phyloP scores from a whole-genome alignment of 2,329 filamentous ascomycete species.

The Talaromyces albobiverticillius region DNA sequence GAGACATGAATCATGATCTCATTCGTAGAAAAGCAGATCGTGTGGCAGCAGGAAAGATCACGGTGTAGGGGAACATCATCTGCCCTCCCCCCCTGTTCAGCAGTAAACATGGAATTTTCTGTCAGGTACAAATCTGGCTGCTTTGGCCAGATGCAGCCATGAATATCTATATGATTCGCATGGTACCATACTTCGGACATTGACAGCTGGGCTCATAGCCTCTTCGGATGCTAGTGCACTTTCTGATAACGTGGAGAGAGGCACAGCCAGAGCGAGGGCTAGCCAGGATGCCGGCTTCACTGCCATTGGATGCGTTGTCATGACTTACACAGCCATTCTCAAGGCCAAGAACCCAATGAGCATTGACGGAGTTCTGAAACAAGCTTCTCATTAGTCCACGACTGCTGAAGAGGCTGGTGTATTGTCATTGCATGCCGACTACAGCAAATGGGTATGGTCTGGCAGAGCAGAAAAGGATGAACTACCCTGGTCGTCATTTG shows the following conservation, averaged over 20 bases:
- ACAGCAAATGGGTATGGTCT: slow-evolving; percentile 7
- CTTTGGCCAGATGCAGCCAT: background rate
- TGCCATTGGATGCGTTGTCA: slow-evolving; percentile 10
- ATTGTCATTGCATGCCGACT: background rate
- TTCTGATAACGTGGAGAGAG: background rate
- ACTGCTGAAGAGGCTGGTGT: slow-evolving; percentile 5
- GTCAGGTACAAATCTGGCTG: slow-evolving; percentile 4
- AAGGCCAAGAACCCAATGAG: background rate
- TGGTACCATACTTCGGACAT: slow-evolving; percentile 2
- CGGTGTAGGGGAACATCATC: background rate
- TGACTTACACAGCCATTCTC: slow-evolving; percentile 5
- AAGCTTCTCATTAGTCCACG: slow-evolving; percentile 9
- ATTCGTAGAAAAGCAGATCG: slow-evolving; percentile 3
- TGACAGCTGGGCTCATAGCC: slow-evolving; percentile 3
- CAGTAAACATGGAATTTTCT: slow-evolving; percentile 4
- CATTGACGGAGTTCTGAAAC: background rate
- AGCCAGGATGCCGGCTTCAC: background rate
- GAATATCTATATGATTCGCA: slow-evolving; percentile 8
- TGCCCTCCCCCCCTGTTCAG: background rate
- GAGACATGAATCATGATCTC: slow-evolving; percentile 6
- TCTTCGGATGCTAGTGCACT: background rate
- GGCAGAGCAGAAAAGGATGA: background rate
- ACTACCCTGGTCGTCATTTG: slow-evolving; percentile 6
- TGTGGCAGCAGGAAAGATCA: background rate
- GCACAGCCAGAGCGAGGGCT: background rate